These are phyloP conservation scores for Yamadazyma sp. DNA, from an alignment of 1,139 yeast genomes.

Conservation along the genomic window DNA sequence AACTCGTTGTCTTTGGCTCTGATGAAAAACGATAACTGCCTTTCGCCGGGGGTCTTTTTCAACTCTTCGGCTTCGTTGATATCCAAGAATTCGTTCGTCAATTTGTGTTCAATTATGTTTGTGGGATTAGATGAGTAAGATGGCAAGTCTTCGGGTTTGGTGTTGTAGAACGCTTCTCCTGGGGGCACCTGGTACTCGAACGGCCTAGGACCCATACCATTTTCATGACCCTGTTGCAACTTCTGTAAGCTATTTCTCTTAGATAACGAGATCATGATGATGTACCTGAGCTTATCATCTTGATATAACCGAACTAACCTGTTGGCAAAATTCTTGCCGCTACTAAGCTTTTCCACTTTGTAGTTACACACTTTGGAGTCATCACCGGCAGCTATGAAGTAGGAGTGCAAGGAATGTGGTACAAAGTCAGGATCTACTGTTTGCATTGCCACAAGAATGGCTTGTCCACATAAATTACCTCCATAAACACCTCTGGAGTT, in stretches of 20 bases:
- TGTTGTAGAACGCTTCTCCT: slow-evolving; percentile 25
- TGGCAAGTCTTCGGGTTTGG: slow-evolving; percentile 22
- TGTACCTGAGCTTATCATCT: slow-evolving; percentile 27
- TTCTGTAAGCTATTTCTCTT: slow-evolving; percentile 25
- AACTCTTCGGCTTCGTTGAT: slow-evolving; percentile 18
- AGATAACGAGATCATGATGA: slow-evolving; percentile 36
- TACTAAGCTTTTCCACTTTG: slow-evolving; percentile 30
- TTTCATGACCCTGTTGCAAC: slow-evolving; percentile 10
- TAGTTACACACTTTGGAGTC: slow-evolving; percentile 29
- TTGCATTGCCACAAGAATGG: slow-evolving; percentile 36
- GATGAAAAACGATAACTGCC: slow-evolving; percentile 34
- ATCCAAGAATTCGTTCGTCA: slow-evolving; percentile 27
- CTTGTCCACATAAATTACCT: slow-evolving; percentile 43
- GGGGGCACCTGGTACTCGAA: slow-evolving; percentile 36
- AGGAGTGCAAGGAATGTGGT: slow-evolving; percentile 46
- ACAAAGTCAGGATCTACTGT: slow-evolving; percentile 27
- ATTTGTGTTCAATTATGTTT: slow-evolving; percentile 26
- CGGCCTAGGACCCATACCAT: slow-evolving; percentile 24
- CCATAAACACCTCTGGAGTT: slow-evolving; percentile 42
- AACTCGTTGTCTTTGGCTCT: slow-evolving; percentile 23
- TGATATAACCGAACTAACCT: slow-evolving; percentile 31
- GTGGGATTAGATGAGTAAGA: slow-evolving; percentile 19
- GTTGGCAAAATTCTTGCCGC: slow-evolving; percentile 36
- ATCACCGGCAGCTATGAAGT: slow-evolving; percentile 38
- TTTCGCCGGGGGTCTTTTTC: slow-evolving; percentile 26